Evolutionary conservation across 305 asterid genomes (phyloP).

Genomic region (Fraxinus greggii): DNA sequence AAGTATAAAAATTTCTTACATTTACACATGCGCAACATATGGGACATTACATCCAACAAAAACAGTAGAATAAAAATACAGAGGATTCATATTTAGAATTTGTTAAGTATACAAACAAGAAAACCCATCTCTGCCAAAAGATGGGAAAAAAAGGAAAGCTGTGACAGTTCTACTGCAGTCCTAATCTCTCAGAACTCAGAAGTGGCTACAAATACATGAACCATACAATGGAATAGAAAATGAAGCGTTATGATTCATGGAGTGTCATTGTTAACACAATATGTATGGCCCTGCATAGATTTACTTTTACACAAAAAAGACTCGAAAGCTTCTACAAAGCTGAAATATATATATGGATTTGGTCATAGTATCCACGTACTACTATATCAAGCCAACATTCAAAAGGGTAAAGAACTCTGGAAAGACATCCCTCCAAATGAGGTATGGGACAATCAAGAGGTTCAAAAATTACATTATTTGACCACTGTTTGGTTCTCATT

Average conservation of each 20-base stretch:
- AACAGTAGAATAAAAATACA: neutral
- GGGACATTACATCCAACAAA: conserved; percentile 6
- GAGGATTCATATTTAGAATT: neutral
- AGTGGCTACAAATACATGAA: neutral
- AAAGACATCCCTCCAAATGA: neutral
- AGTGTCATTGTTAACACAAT: neutral
- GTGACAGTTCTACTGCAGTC: neutral
- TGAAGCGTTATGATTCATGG: neutral
- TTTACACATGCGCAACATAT: neutral
- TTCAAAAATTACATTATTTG: neutral
- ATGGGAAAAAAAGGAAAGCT: neutral
- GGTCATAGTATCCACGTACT: neutral
- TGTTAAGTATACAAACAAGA: neutral
- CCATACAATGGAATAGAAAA: neutral
- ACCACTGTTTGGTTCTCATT: neutral
- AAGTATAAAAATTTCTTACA: neutral
- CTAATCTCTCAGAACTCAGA: neutral
- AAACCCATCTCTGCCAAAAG: neutral
- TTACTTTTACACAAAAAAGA: neutral
- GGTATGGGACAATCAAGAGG: neutral
- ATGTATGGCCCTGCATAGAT: neutral
- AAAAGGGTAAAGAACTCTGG: neutral
- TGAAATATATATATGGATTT: neutral
- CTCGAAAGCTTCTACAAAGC: neutral
- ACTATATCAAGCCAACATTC: neutral